Conservation (phyloP, 257 asterid species). For the Leonotis leonurus region DNA sequence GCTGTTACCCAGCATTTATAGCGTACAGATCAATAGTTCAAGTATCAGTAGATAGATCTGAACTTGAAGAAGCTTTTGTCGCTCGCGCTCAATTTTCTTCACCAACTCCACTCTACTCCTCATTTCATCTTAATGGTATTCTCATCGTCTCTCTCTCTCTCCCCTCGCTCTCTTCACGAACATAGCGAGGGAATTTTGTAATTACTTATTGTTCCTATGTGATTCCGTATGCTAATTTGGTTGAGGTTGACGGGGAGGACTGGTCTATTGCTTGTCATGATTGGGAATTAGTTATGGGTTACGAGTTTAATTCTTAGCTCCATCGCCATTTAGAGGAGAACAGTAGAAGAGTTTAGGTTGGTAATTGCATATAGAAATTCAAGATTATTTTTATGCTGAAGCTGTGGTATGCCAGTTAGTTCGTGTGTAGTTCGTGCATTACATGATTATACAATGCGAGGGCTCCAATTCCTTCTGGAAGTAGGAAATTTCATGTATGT, state of each 20-base stretch:
- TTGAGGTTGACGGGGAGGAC: background rate
- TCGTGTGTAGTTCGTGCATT: background rate
- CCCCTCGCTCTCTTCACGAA: background rate
- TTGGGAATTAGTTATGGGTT: conserved; percentile 3
- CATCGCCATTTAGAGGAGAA: background rate
- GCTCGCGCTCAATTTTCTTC: conserved; percentile 17
- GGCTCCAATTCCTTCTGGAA: background rate
- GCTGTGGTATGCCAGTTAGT: background rate
- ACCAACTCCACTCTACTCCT: conserved; percentile 13
- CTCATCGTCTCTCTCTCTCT: background rate
- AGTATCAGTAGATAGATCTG: conserved; percentile 34
- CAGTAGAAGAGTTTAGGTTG: background rate
- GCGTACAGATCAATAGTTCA: conserved; percentile 17
- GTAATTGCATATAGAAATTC: background rate
- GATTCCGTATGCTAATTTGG: conserved; percentile 1
- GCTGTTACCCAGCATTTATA: conserved; percentile 2
- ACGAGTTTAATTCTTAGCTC: background rate
- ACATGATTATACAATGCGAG: background rate
- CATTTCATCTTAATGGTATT: conserved; percentile 27
- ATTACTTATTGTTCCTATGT: background rate
- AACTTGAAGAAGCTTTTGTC: conserved; percentile 17
- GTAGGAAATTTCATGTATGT: background rate
- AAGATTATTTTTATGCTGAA: conserved; percentile 11
- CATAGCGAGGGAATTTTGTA: background rate
- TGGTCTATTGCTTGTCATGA: conserved; percentile 3